Evolutionary conservation across 148 eudicot species (phyloP), one percentile per base, ranked within the genome.

Genomic region (Chenopodium berlandieri): DNA sequence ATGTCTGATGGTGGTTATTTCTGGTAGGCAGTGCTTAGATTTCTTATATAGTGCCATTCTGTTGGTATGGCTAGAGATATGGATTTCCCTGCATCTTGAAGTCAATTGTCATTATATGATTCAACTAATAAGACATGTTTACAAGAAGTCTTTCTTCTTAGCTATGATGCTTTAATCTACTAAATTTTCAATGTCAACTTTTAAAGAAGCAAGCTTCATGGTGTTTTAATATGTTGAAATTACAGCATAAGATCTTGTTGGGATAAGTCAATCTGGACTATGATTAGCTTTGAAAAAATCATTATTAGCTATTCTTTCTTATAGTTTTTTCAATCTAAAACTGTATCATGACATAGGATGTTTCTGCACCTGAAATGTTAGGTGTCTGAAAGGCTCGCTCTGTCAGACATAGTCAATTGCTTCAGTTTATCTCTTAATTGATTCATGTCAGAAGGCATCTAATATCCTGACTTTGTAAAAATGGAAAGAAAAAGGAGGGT

Each of bases 371-470:
- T 20, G 10, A 62, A 25, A 25, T 62, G 66, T 62, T 25, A 62
- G 8, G 22, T 14, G 62, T 56, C 22, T 56, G 16, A 56, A 13
- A 19, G 16, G 16, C 2, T 40, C 7, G 14, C 54, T 50, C 54
- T 62, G 66, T 20, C 66, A 62, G 66, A 62, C 9, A 62, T 62
- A 22, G 69, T 64, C 71, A 75, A 31, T 75, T 81, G 73, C 34
- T 65, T 47, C 62, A 40, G 9, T 30, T 44, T 73, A 30, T 27
- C 25, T 9, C 40, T 30, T 25, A 11, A 48, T 74, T 63, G 40
- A 48, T 70, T 71, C 37, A 11, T 67, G 71, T 11, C 71, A 27
- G 31, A 72, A 34, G 22, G 17, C 4, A 71, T n/a, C 40, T 27
- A 19, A 70, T 23, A 64, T 27, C 25, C 31, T 22, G 25, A 62